A percentile compares a stretch with the other conserved stretches of the same genome.
phyloP scores from a whole-genome alignment of 495 filamentous ascomycete species.

The Hypoxylon perforatum region DNA sequence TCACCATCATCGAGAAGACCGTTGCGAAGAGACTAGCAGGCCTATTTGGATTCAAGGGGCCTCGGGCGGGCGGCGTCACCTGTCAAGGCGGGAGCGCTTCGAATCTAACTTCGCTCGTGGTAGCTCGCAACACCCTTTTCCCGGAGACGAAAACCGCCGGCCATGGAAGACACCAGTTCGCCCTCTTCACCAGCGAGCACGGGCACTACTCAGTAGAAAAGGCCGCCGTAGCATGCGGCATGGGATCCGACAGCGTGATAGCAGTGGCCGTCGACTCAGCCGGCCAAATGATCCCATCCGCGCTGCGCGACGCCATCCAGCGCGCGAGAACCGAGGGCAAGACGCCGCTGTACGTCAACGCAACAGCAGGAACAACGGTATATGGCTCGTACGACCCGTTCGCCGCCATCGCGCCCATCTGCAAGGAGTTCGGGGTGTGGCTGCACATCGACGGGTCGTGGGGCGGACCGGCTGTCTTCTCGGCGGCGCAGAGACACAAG shows the following conservation, averaged over 20 bases:
- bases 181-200: slow-evolving; percentile 89
- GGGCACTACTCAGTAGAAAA: slow-evolving; percentile 97
- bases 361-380: slow-evolving; percentile 94
- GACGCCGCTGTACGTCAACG: slow-evolving; percentile 94
- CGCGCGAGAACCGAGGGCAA: slow-evolving; percentile 69
- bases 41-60: slow-evolving; percentile 79
- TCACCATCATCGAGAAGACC: slow-evolving; percentile 86
- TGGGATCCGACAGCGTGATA: slow-evolving; percentile 79
- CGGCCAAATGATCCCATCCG: slow-evolving; percentile 76
- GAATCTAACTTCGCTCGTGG: slow-evolving; percentile 87
- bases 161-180: slow-evolving; percentile 70
- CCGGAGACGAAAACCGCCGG: slow-evolving; percentile 79
- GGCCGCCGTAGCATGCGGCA: slow-evolving; percentile 84
- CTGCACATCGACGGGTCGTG: slow-evolving; percentile 91
- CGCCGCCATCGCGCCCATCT: slow-evolving; percentile 74
- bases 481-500: slow-evolving; percentile 68
- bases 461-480: slow-evolving; percentile 90
- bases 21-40: slow-evolving; percentile 74
- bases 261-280: slow-evolving; percentile 76
- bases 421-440: slow-evolving; percentile 79
- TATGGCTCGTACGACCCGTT: slow-evolving; percentile 91
- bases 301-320: slow-evolving; percentile 69
- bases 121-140: slow-evolving; percentile 87
- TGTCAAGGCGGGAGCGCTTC: slow-evolving; percentile 87
- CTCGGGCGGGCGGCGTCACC: slow-evolving; percentile 84